Percentiles rank a stretch among this genome's conserved stretches.
Conservation (phyloP, 305 asterid genomes). For the Fraxinus paxiana region DNA sequence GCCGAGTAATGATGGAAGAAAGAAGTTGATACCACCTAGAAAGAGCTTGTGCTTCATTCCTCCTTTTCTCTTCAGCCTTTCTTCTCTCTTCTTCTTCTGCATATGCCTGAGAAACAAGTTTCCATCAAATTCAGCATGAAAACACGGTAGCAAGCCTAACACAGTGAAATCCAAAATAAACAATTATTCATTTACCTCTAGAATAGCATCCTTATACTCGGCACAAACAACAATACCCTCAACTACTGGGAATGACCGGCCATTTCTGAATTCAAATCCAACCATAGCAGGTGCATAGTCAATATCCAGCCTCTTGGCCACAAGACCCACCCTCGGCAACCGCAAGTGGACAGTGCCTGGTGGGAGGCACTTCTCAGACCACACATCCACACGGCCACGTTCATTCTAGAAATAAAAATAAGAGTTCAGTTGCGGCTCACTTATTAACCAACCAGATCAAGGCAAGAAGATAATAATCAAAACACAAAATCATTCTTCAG, state of each 20-base stretch:
- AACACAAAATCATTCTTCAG: background rate
- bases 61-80: constrained; percentile 60
- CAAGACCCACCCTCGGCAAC: constrained; percentile 60
- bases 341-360: constrained; percentile 88
- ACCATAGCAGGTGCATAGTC: constrained; percentile 94
- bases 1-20: constrained; percentile 73
- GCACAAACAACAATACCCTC: constrained; percentile 88
- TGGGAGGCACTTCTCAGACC: constrained; percentile 98
- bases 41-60: constrained; percentile 63
- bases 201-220: constrained; percentile 72
- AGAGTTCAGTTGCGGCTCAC: constrained; percentile 24
- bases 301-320: constrained; percentile 67
- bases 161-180: background rate
- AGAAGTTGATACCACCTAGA: constrained; percentile 97
- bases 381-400: constrained; percentile 91
- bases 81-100: constrained; percentile 78
- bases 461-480: constrained; percentile 1
- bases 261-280: constrained; percentile 84
- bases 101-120: constrained; percentile 52
- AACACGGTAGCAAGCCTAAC: background rate
- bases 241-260: constrained; percentile 59
- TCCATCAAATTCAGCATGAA: constrained; percentile 16
- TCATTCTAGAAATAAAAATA: constrained; percentile 56
- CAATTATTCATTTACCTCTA: constrained; percentile 49
- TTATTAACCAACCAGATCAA: background rate